Evolutionary conservation across 495 filamentous ascomycete species (phyloP).

Genomic region (Margaritispora aquatica): DNA sequence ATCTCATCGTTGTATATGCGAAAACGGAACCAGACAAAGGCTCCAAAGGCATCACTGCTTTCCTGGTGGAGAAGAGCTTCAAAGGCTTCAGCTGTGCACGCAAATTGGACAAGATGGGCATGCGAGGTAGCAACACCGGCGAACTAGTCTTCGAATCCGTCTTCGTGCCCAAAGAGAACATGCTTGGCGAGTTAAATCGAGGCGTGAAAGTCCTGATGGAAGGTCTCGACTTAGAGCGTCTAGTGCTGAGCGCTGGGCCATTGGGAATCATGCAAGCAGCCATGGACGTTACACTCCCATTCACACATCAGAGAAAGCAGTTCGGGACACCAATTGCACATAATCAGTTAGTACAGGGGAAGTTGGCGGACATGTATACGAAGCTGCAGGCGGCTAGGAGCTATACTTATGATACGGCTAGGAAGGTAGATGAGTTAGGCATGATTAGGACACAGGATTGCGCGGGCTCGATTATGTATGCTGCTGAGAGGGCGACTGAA

Average conservation of each 20-base stretch:
- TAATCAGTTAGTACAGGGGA: conserved; percentile 90
- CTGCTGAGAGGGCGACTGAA: conserved; percentile 89
- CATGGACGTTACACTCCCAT: conserved; percentile 82
- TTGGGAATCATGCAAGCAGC: conserved; percentile 89
- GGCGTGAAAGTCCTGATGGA: conserved; percentile 95
- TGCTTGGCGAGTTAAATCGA: conserved; percentile 72
- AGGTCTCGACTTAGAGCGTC: conserved; percentile 86
- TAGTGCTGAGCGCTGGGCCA: conserved; percentile 88
- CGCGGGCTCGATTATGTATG: conserved; percentile 89
- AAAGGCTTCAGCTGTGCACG: conserved; percentile 79
- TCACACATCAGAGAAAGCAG: conserved; percentile 83
- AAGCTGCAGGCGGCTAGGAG: conserved; percentile 75
- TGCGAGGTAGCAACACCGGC: conserved; percentile 95
- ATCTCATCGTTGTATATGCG: conserved; percentile 87
- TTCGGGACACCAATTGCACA: conserved; percentile 84
- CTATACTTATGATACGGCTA: conserved; percentile 77
- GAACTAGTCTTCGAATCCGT: conserved; percentile 90
- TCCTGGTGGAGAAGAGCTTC: conserved; percentile 70
- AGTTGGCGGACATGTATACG: conserved; percentile 95
- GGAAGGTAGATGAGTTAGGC: conserved; percentile 64
- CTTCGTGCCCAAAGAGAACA: conserved; percentile 77
- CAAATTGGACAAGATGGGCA: conserved; percentile 97
- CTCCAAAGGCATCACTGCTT: conserved; percentile 92
- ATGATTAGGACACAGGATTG: conserved; percentile 81
- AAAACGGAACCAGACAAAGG: conserved; percentile 80